These are phyloP conservation scores for Clarireedia monteithiana DNA, from an alignment of 2,329 filamentous ascomycete species.

Conservation along the genomic window DNA sequence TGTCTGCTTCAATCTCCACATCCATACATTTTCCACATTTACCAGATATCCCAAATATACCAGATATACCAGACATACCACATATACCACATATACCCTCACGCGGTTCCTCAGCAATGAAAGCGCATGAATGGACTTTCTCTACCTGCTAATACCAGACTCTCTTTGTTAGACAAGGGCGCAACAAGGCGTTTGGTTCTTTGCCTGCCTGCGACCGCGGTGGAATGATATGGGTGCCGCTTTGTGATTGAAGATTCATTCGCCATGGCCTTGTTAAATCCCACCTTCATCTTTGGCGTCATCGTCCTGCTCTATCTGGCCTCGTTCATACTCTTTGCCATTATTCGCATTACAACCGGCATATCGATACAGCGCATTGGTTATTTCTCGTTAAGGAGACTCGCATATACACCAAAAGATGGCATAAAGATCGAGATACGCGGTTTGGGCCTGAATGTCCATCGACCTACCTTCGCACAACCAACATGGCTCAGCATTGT, in stretches of 20 bases:
- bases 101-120: constrained; percentile 6
- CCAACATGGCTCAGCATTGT: constrained; percentile 94
- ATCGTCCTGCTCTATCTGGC: constrained; percentile 80
- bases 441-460: constrained; percentile 77
- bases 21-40: no score
- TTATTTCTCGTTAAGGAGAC: constrained; percentile 82
- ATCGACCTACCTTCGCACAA: constrained; percentile 92
- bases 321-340: constrained; percentile 88
- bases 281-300: constrained; percentile 80
- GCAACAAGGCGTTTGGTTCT: not conserved
- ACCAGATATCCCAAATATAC: no score
- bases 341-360: constrained; percentile 85
- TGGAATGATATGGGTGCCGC: constrained; percentile 4
- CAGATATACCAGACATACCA: no score
- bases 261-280: constrained; percentile 57
- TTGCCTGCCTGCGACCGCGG: not conserved
- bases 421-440: constrained; percentile 85
- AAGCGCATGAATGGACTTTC: constrained; percentile 3
- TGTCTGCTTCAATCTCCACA: constrained; percentile 4
- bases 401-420: constrained; percentile 84
- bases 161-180: constrained; percentile 3
- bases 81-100: not conserved
- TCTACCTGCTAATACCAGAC: constrained; percentile 1
- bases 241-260: constrained; percentile 4
- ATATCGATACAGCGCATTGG: constrained; percentile 94